Evolutionary conservation across 2,329 filamentous ascomycete genomes (phyloP), one percentile per base, ranked within the genome.

Genomic region (Mycosphaerella sp.): DNA sequence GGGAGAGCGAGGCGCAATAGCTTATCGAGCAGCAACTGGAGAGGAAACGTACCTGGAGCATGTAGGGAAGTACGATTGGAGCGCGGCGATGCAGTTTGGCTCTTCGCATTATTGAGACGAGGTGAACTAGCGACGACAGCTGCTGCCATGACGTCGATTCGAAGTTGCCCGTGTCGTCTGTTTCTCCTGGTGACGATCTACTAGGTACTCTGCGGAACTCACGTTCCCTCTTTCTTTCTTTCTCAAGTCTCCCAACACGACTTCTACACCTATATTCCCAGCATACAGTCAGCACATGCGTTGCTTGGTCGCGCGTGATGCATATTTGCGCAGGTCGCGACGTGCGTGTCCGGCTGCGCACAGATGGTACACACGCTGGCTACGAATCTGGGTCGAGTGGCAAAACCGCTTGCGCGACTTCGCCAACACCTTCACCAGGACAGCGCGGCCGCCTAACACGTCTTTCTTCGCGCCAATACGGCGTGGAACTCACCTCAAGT

Each of bases 31-130:
- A 16, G 30, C 6, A n/a, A 34, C 17, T 40, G 18, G 44, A 41
- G 44, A 49, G 25, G 47, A 39, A 44, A 64, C 62, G 50, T 61
- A 65, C 62, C 62, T 58, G 60, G 47, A 25, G 52, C 50, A 16
- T 58, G 59, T 47, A 57, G 25, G 34, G 60, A 52, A 27, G 36
- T 59, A 30, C 54, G 52, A 41, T 52, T 59, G 6, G 61, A 57
- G 32, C 59, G 62, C 37, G 63, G 62, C 53, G 62, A 64, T 44
- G 56, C 52, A 40, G 60, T 62, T 47, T 57, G 59, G 51, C 59
- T 55, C 43, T 54, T 52, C 34, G 53, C 41, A 37, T 21, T 21
- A 21, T 54, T 57, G 42, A 61, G 49, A 49, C 62, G 62, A 25
- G 62, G 61, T 53, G 62, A 64, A 49, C 56, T 56, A 40, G 59